Base-by-base conservation (phyloP, 2,329 filamentous ascomycete genomes). In the Aspergillus terreus region DNA sequence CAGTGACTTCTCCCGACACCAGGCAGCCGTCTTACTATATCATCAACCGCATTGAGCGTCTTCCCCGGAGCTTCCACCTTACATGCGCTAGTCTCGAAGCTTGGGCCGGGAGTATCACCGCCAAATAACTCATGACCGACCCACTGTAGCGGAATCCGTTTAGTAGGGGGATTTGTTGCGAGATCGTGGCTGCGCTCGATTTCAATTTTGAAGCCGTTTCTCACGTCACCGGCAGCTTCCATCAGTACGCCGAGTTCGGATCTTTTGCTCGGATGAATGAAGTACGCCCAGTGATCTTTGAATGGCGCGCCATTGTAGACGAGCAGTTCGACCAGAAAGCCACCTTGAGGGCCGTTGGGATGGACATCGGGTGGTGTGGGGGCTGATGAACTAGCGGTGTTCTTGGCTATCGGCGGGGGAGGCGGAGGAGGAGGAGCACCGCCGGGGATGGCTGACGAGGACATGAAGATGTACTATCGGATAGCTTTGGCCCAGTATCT, bases 281-380 rank as follows among this genome's bases (percentile, higher is more conserved):
- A 72, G 44, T 69, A 71, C 1, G 65, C 64, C 69, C 69, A 72
- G 56, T 72, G 67, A 46, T 72, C 63, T 41, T 67, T 69, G 57
- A 69, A 72, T 0, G 65, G 68, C 0, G 46, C 19, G 14, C 69
- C 69, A 46, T 63, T 71, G 55, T 52, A 69, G 19, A 61, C 62
- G 12, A 70, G 41, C 5, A 71, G 48, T 27, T 70, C 60, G 14
- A 70, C 51, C 4, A 68, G 40, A 35, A 65, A 61, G 4, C 61
- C 54, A 0, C 57, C 57, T 1, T 40, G 11, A 14, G 56, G 46
- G 7, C 49, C 51, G 17, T 36, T 36, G 23, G 21, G 38, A 11
- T 4, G 17, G 4, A 46, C 32, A 19, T 15, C 41, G 25, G 27
- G 27, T 30, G 27, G 9, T 9, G 27, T 30, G 27, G 27, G 27